These are phyloP conservation scores for Trichoderma guizhouense DNA, from an alignment of 2,329 filamentous ascomycete genomes.

Conservation along the genomic window DNA sequence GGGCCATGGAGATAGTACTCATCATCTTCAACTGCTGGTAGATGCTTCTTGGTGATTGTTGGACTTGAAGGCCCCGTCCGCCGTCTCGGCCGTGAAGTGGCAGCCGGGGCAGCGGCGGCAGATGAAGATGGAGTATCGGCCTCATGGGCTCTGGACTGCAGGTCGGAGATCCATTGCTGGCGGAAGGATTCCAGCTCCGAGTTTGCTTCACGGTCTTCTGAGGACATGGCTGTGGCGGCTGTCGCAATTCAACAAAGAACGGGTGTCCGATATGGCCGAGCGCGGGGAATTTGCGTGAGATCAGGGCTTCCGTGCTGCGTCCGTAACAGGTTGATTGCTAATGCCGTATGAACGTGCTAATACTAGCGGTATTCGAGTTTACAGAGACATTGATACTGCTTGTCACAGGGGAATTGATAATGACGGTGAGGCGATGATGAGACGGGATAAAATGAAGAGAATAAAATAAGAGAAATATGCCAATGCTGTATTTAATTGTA, in stretches of 20 bases:
- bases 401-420: background rate
- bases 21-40: constrained; percentile 15
- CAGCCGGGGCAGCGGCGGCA: background rate
- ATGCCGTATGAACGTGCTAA: background rate
- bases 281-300: constrained; percentile 4
- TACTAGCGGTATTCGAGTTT: background rate
- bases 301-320: background rate
- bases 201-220: constrained; percentile 33
- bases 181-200: constrained; percentile 83
- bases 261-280: constrained; percentile 17
- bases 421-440: background rate
- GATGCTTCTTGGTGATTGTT: background rate
- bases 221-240: constrained; percentile 19
- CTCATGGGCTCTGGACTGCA: constrained; percentile 41
- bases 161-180: constrained; percentile 80
- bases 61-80: background rate
- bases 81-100: background rate
- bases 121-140: background rate
- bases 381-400: background rate
- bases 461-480: background rate
- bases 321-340: background rate
- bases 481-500: background rate
- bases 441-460: background rate
- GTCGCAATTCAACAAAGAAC: background rate
- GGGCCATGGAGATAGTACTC: constrained; percentile 17